Evolutionary conservation across 495 filamentous ascomycete genomes (phyloP), one percentile per base, ranked within the genome.

Genomic region (Barbatosphaeria neglecta): DNA sequence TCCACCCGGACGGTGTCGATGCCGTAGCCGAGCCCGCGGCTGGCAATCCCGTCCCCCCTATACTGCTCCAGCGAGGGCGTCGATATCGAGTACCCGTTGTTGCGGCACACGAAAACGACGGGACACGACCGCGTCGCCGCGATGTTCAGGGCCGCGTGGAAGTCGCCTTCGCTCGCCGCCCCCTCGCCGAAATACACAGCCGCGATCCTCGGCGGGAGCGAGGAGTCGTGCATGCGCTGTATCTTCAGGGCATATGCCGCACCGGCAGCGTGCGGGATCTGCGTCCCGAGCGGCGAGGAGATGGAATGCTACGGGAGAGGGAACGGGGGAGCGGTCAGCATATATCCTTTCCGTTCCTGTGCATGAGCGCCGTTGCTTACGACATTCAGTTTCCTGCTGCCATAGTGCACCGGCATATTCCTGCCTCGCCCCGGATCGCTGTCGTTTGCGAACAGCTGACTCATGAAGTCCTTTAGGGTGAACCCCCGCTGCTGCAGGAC

Each of bases 401-500:
- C 92, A 50, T 96, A 99, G 54, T 99, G 92, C 16, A 97, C 87
- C 10, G 92, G 93, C 92, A 99, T 99, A 57, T 95, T 97, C 45
- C 92, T 81, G 5, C 93, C 92, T 48, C 71, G 75, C 2, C 90
- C 90, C 3, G 65, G 64, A 50, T 99, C 92, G 48, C 90, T 78
- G 22, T 63, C 69, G 56, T 96, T 99, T 22, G 93, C 80, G 63
- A 99, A 96, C 4, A 97, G 65, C 62, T 99, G 93, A 58, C 76
- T 85, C 92, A 97, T 97, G 56, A 96, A 97, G 44, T 95, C 73
- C 22, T 78, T 74, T 18, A 95, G 69, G 1, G 79, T 87, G 58
- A 90, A 96, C 11, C 92, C 93, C 11, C 92, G 81, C 59, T 96
- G 84, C 52, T 84, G 75, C 61, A 93, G 90, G 13, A 94, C 83